phyloP scores from a whole-genome alignment of 2,329 filamentous ascomycete genomes.

The Aspergillus sp. region DNA sequence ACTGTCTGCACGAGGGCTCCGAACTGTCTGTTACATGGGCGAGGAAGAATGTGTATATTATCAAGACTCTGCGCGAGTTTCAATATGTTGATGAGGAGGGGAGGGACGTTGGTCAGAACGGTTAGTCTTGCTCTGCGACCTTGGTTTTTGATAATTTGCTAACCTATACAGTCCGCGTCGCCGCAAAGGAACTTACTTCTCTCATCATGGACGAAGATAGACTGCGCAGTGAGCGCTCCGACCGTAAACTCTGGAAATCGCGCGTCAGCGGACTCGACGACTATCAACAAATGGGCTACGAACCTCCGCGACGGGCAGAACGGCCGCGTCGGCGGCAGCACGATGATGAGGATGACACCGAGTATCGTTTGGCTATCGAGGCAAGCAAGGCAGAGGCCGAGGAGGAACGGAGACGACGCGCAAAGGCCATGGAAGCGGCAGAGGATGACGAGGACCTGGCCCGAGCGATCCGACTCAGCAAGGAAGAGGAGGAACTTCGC shows the following conservation, averaged over 20 bases:
- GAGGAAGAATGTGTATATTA: conserved; percentile 95
- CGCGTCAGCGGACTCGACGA: conserved; percentile 91
- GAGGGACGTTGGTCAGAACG: conserved; percentile 91
- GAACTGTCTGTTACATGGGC: conserved; percentile 97
- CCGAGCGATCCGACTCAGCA: conserved; percentile 91
- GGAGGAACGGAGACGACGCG: conserved; percentile 72
- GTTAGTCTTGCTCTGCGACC: conserved; percentile 47
- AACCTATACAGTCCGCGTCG: conserved; percentile 66
- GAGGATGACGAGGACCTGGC: conserved; percentile 87
- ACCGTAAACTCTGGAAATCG: conserved; percentile 93
- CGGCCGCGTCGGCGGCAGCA: conserved; percentile 46
- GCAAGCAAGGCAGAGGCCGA: conserved; percentile 94
- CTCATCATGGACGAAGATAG: conserved; percentile 91
- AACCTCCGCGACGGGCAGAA: conserved; percentile 31
- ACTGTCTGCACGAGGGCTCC: conserved; percentile 94
- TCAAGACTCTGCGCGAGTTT: conserved; percentile 96
- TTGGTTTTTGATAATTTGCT: conserved; percentile 4
- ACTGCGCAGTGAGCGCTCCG: conserved; percentile 78
- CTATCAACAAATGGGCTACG: conserved; percentile 37
- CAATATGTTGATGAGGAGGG: conserved; percentile 95
- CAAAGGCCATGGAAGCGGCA: conserved; percentile 46
- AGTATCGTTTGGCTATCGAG: conserved; percentile 85
- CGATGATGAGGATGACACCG: conserved; percentile 76
- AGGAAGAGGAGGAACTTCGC: conserved; percentile 80
- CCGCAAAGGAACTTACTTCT: conserved; percentile 90